Evolutionary conservation across 1,139 yeast genomes (phyloP).

Genomic region (Pneumocystis jirovecii): DNA sequence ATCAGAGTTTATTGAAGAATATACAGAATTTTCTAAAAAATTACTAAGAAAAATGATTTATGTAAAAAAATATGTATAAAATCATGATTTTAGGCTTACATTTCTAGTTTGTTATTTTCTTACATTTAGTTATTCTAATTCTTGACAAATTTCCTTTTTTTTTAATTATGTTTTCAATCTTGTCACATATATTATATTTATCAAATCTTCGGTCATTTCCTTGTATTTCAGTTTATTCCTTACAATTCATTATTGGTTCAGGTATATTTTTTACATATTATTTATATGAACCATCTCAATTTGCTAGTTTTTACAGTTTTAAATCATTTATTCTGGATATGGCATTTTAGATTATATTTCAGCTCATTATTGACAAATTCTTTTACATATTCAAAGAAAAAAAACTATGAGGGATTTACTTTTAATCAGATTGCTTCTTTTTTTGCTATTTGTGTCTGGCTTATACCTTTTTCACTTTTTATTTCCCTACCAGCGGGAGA

Average conservation of each 20-base stretch:
- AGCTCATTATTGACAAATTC: constrained; percentile 1
- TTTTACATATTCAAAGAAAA: constrained; percentile 21
- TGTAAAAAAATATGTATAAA: constrained; percentile 16
- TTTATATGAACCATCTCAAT: background rate
- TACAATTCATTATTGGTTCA: constrained; percentile 57
- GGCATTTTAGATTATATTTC: constrained; percentile 50
- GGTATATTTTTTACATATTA: constrained; percentile 5
- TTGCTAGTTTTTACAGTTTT: constrained; percentile 41
- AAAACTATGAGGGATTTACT: constrained; percentile 50
- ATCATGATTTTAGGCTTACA: background rate
- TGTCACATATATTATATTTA: constrained; percentile 55
- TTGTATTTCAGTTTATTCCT: constrained; percentile 57
- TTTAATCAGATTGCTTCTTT: constrained; percentile 86
- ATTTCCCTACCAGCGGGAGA: constrained; percentile 89
- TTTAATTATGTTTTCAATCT: constrained; percentile 49
- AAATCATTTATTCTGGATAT: constrained; percentile 85
- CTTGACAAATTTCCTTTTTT: constrained; percentile 68
- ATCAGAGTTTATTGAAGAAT: constrained; percentile 87
- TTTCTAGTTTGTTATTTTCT: constrained; percentile 29
- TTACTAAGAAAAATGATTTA: constrained; percentile 50
- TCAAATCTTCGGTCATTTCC: constrained; percentile 75
- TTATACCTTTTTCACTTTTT: constrained; percentile 82
- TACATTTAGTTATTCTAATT: constrained; percentile 42
- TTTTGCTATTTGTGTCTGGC: constrained; percentile 87
- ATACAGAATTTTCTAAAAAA: constrained; percentile 68